Base-by-base conservation (phyloP, 2,329 filamentous ascomycete species). In the Dactylellina parvicollis region DNA sequence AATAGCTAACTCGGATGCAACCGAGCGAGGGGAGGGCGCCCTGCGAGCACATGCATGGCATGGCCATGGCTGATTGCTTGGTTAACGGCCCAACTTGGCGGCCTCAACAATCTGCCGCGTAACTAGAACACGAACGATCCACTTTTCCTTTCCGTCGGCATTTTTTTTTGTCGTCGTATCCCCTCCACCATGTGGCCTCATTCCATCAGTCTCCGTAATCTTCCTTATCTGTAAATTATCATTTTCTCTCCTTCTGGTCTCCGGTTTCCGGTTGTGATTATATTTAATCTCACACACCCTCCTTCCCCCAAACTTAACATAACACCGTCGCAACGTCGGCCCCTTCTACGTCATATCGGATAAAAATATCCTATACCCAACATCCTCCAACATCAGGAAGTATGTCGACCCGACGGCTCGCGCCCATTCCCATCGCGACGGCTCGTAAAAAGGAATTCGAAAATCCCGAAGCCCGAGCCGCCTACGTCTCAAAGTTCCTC, bases 101-200 rank as follows among this genome's bases (percentile, higher is more conserved):
- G 49, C 4, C 55, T 67, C 54, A 67, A 67, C 62, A 67, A 67
- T 60, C 60, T 54, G 64, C 50, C 49, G 61, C 50, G 50, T 64
- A 64, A 12, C 36, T 16, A 8, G 7, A 40, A 28, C 46, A n/a
- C n/a, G n/a, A n/a, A n/a, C n/a, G n/a, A n/a, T n/a, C n/a, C n/a
- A n/a, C n/a, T n/a, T n/a, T 52, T 32, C 9, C 20, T 44, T 32
- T 40, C 52, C 52, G 42, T 59, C 62, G 62, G 62, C 62, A 69
- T 36, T 69, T 69, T 14, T 50, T 69, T 47, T 55, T 59, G 28
- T 55, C 44, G 52, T 56, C 47, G 42, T 61, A 67, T 59, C 44
- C 50, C n/a, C 62, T 67, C 62, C 52, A 59, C 62, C 62, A 67
- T 67, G 62, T 59, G 62, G 62, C 62, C 52, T 67, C 62, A 67